Evolutionary conservation across 2,329 filamentous ascomycete genomes (phyloP).

Genomic region (Monilinia aucupariae): DNA sequence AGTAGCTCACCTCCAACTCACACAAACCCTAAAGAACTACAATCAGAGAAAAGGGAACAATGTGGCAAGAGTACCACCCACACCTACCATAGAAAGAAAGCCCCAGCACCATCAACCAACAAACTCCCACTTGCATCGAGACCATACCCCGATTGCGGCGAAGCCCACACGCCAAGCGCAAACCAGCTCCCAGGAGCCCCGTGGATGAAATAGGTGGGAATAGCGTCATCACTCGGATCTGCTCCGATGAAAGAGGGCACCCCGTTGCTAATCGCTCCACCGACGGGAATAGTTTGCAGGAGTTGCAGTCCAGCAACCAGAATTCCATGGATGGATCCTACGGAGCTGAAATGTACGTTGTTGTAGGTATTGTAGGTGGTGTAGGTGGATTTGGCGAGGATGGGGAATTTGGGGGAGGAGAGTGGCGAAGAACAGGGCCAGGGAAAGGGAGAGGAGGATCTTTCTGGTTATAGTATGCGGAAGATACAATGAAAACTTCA

Average conservation of each 20-base stretch:
- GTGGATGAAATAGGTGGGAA: conserved; percentile 1
- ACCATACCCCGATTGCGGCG: neutral
- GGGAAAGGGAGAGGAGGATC: neutral
- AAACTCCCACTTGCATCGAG: neutral
- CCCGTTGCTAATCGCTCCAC: neutral
- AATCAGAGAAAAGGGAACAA: neutral
- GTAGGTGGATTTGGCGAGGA: conserved; percentile 5
- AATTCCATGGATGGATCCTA: neutral
- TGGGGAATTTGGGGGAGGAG: neutral
- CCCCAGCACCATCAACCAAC: neutral
- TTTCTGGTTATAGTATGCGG: neutral
- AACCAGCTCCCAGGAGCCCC: neutral
- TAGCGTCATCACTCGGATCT: neutral
- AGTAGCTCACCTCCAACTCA: neutral
- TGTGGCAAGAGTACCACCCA: neutral
- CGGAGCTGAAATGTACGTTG: neutral
- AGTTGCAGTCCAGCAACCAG: neutral
- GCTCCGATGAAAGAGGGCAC: neutral
- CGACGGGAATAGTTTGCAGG: neutral
- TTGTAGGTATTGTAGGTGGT: neutral
- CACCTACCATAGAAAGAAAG: neutral
- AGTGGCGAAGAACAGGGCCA: neutral
- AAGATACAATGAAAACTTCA: neutral
- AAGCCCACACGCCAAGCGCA: neutral
- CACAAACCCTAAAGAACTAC: neutral